Percentiles rank a stretch among this genome's conserved stretches.
Conservation (phyloP, 495 filamentous ascomycete species). For the Xylaria acuta region DNA sequence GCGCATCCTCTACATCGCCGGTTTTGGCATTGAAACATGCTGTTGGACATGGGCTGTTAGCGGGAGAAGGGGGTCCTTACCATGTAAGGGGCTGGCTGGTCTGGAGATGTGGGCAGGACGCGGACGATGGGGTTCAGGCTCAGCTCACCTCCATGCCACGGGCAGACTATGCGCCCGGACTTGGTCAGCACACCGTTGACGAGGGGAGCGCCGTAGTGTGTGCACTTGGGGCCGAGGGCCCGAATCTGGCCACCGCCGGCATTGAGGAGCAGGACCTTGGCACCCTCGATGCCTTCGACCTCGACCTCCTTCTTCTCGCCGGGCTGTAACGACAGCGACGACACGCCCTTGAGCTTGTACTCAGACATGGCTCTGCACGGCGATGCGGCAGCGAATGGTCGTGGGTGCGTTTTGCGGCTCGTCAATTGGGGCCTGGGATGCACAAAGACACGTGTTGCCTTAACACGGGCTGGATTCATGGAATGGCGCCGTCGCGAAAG, state of each 20-base stretch:
- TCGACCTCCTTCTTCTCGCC: constrained; percentile 88
- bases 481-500: constrained; percentile 16
- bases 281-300: constrained; percentile 84
- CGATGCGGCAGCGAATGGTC: not conserved
- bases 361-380: constrained; percentile 60
- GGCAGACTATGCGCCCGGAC: constrained; percentile 85
- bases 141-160: constrained; percentile 91
- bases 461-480: constrained; percentile 37
- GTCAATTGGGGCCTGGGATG: constrained; percentile 19
- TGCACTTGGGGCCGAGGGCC: constrained; percentile 86
- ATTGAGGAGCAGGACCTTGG: constrained; percentile 85
- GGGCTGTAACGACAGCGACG: constrained; percentile 71
- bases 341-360: constrained; percentile 85
- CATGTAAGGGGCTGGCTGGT: not conserved
- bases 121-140: constrained; percentile 32
- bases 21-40: constrained; percentile 89
- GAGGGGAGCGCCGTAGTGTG: constrained; percentile 90
- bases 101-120: not conserved
- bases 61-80: not conserved
- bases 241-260: constrained; percentile 66
- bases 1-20: constrained; percentile 95
- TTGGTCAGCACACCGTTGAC: constrained; percentile 80
- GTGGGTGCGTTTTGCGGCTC: too few relatives aligned
- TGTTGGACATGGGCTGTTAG: constrained; percentile 40
- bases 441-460: constrained; percentile 23